These are phyloP conservation scores for Jacaranda mimosifolia DNA, from an alignment of 257 asterid genomes.

Conservation along the genomic window DNA sequence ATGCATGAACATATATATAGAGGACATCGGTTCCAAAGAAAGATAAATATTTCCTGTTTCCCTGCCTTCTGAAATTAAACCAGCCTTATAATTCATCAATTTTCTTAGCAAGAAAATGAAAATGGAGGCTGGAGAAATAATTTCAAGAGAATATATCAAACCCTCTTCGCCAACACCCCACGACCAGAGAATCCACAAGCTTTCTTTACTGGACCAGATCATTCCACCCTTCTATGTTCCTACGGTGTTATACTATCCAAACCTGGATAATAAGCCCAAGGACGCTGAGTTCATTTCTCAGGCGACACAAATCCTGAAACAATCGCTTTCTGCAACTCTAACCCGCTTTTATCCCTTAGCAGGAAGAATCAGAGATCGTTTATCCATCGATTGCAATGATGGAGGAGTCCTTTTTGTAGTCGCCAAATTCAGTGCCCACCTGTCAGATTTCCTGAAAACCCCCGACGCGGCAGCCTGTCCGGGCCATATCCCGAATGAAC, in stretches of 20 bases:
- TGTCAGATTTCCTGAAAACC: slow-evolving; percentile 41
- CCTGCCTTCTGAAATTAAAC: too few relatives aligned
- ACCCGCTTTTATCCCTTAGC: slow-evolving; percentile 56
- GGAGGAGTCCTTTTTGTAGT: slow-evolving; percentile 47
- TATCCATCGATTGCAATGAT: slow-evolving; percentile 55
- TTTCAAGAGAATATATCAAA: slow-evolving; percentile 53
- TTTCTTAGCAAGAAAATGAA: slow-evolving; percentile 24
- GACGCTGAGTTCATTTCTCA: slow-evolving; percentile 18
- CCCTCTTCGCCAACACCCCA: slow-evolving; percentile 59
- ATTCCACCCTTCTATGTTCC: slow-evolving; percentile 55
- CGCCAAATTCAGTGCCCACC: slow-evolving; percentile 29
- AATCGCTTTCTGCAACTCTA: slow-evolving; percentile 49
- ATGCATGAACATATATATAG: too few relatives aligned
- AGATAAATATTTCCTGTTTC: too few relatives aligned
- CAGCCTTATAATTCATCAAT: too few relatives aligned
- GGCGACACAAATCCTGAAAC: slow-evolving; percentile 37
- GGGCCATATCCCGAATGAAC: slow-evolving; percentile 41
- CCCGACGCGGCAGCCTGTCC: slow-evolving; percentile 42
- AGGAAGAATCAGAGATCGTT: slow-evolving; percentile 46
- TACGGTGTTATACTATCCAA: slow-evolving; percentile 46
- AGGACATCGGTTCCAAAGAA: too few relatives aligned
- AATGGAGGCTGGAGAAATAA: slow-evolving; percentile 45
- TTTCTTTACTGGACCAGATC: slow-evolving; percentile 58
- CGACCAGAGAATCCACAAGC: slow-evolving; percentile 42
- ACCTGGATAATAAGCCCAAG: not conserved